Conservation (phyloP, 2,329 filamentous ascomycete genomes). For the Cercospora sp. region DNA sequence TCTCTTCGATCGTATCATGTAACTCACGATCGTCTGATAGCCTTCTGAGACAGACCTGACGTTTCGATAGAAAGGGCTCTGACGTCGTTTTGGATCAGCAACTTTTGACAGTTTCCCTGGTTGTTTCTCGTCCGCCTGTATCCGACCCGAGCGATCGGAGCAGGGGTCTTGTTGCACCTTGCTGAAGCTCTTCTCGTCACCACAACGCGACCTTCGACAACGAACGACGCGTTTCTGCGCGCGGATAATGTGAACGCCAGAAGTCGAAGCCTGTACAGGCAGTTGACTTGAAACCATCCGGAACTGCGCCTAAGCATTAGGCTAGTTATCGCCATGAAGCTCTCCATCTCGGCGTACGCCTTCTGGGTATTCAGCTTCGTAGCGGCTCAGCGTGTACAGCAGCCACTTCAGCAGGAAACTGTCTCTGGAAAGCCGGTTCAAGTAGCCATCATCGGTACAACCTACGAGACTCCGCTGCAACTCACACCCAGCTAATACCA, state of each 20-base stretch:
- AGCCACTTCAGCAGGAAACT: conserved; percentile 15
- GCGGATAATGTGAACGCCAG: not conserved
- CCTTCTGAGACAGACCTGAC: not conserved
- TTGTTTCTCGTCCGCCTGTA: not conserved
- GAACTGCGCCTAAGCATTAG: not conserved
- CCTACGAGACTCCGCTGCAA: not conserved
- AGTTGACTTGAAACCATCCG: not conserved
- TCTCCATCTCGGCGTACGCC: not conserved
- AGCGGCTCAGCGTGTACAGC: conserved; percentile 15
- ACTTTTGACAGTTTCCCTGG: not conserved
- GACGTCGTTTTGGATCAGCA: conserved; percentile 1
- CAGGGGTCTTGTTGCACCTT: not conserved
- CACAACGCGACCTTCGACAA: not conserved
- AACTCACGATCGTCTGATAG: not conserved
- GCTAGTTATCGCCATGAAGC: not conserved
- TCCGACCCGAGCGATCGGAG: not conserved
- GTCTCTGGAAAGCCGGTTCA: conserved; percentile 16
- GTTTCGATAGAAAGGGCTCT: not conserved
- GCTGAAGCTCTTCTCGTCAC: not conserved
- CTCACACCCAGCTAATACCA: not conserved
- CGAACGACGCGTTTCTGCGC: not conserved
- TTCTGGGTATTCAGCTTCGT: conserved; percentile 5
- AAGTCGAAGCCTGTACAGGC: not conserved
- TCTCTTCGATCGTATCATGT: not conserved
- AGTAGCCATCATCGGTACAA: conserved; percentile 27